A percentile compares a stretch with the other conserved stretches of the same genome.
phyloP scores from a whole-genome alignment of 2,329 filamentous ascomycete species.

The Emmonsiellopsis sp. region DNA sequence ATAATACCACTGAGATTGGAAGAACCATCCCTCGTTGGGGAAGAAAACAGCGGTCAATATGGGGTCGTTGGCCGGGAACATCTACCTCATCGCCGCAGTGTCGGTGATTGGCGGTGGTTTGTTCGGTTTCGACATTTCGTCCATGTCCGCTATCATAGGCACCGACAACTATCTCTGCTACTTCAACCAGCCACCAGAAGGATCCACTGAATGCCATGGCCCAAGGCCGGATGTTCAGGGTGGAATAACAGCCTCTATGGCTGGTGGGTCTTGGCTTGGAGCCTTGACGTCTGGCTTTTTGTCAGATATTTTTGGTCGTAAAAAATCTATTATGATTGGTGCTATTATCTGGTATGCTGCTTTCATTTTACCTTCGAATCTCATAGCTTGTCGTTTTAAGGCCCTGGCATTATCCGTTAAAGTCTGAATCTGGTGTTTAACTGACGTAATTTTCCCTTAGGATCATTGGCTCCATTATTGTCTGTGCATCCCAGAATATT shows the following conservation, averaged over 20 bases:
- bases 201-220: conserved; percentile 34
- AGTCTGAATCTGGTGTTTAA: background rate
- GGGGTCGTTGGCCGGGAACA: conserved; percentile 33
- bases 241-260: conserved; percentile 61
- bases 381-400: background rate
- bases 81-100: conserved; percentile 50
- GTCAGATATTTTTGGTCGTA: conserved; percentile 47
- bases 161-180: conserved; percentile 62
- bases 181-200: conserved; percentile 48
- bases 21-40: background rate
- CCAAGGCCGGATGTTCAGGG: conserved; percentile 49
- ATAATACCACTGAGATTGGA: background rate
- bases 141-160: conserved; percentile 60
- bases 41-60: background rate
- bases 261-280: conserved; percentile 59
- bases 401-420: background rate
- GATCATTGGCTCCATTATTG: conserved; percentile 49
- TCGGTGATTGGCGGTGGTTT: conserved; percentile 56
- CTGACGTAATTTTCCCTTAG: conserved; percentile 14
- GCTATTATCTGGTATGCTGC: conserved; percentile 38
- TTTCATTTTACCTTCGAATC: conserved; percentile 1
- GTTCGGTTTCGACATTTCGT: conserved; percentile 71
- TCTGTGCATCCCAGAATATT: conserved; percentile 55
- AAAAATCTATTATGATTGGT: conserved; percentile 44
- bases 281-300: conserved; percentile 46